Base-by-base conservation (phyloP, 2,329 filamentous ascomycete genomes). In the Exophiala spinifera region DNA sequence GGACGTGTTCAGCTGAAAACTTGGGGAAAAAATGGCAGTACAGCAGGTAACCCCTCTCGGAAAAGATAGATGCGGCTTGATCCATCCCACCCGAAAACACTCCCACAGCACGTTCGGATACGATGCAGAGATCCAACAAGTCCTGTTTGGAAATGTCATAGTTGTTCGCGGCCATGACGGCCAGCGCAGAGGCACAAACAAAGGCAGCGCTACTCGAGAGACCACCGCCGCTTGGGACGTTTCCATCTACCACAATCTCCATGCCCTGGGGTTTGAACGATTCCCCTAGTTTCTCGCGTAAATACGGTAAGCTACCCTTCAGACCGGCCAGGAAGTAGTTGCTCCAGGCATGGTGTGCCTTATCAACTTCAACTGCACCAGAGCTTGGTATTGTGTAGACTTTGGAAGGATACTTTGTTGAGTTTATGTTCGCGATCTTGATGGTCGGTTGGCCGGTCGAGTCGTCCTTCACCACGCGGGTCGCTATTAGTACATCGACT, bases 81-180 rank as follows among this genome's bases (percentile, higher is more conserved):
- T 99, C 94, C 94, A 99, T 97, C 52, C 89, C 94, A 71, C 94
- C 94, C 4, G 91, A 95, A 74, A 97, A 97, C 64, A 99, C 94
- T 48, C 94, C 94, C 3, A 97, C 94, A 14, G 88, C 86, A 53
- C 94, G 84, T 75, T 99, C 94, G 43, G 91, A 95, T 34, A 96
- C 89, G 63, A 99, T 92, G 19, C 94, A 91, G 48, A 97, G 79
- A 74, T 97, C 91, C 1, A 92, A 89, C 40, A 99, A 76, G 70
- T 94, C 88, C 62, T 87, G 94, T 80, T 97, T 97, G 71, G 95
- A 87, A 21, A 99, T 85, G 15, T 81, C 73, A 68, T 89, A 84
- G 31, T 89, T 88, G 70, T 96, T 95, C 48, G 91, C 91, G 57
- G 84, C 82, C 79, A 97, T 83, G 31, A 95, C 88, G 6, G 92